A percentile compares a stretch with the other conserved stretches of the same genome.
These are phyloP conservation scores for Linnemannia exigua DNA, from an alignment of 192 early-diverging fungal species.

Conservation along the genomic window DNA sequence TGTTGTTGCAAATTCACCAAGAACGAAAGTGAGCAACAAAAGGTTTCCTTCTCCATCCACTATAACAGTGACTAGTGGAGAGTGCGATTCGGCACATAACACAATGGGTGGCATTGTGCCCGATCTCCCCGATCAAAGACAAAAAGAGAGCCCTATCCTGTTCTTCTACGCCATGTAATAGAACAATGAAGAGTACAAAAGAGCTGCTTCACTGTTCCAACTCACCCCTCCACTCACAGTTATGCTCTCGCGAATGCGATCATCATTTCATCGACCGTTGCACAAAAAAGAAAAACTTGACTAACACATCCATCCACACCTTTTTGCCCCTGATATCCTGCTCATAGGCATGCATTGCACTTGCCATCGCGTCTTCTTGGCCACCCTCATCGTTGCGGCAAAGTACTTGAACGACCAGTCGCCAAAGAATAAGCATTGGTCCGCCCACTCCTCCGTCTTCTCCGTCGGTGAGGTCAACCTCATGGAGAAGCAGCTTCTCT, in stretches of 20 bases:
- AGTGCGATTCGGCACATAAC: not conserved
- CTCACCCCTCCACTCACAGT: not conserved
- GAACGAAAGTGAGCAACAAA: no score
- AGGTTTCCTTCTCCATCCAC: no score
- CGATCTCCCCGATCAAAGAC: not conserved
- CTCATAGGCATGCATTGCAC: conserved; percentile 86
- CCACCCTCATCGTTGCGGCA: conserved; percentile 79
- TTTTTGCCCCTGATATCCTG: not conserved
- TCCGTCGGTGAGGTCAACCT: conserved; percentile 83
- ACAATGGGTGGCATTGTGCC: not conserved
- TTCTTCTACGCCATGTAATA: not conserved
- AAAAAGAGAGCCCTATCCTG: not conserved
- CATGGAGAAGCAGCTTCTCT: conserved; percentile 87
- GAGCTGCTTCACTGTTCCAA: not conserved
- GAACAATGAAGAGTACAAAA: not conserved
- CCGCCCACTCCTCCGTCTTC: conserved; percentile 76
- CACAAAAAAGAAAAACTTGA: not conserved
- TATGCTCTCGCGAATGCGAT: conserved; percentile 16
- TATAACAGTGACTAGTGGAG: not conserved
- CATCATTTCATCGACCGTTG: not conserved
- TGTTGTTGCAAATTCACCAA: no score
- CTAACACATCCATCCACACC: not conserved
- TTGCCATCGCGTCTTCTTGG: conserved; percentile 83
- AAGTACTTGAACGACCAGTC: conserved; percentile 86
- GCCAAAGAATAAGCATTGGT: conserved; percentile 88